These are phyloP conservation scores for Parmelia sp. DNA, from an alignment of 495 filamentous ascomycete species.

Conservation along the genomic window DNA sequence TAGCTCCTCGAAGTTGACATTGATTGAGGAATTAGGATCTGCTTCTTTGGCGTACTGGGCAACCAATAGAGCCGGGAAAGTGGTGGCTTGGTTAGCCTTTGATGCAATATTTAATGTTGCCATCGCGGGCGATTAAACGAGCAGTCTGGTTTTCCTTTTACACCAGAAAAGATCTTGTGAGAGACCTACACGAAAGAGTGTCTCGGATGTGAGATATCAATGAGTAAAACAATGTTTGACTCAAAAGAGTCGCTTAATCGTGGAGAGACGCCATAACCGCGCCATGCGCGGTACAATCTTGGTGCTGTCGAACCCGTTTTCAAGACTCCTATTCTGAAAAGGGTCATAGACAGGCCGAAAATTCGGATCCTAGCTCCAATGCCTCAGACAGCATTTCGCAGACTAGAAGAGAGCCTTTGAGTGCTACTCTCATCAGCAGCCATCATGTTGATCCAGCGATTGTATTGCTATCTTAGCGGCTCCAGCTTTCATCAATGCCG, in stretches of 20 bases:
- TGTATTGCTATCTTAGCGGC: no score
- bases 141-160: no score
- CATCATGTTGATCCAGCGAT: no score
- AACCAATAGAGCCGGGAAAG: conserved; percentile 45
- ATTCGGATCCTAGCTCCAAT: no score
- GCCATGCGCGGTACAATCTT: not conserved
- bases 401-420: no score
- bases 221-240: not conserved
- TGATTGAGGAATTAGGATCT: conserved; percentile 39
- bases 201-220: not conserved
- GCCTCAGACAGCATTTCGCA: no score
- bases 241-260: not conserved
- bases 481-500: no score
- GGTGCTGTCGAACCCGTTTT: no score
- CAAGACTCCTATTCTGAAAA: no score
- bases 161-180: not conserved
- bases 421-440: no score
- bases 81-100: conserved; percentile 51
- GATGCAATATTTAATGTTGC: conserved; percentile 49
- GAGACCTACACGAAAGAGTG: not conserved
- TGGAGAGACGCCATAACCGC: conserved; percentile 1
- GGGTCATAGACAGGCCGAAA: no score
- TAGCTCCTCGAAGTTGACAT: conserved; percentile 44
- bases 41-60: conserved; percentile 46
- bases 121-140: not conserved